These are phyloP conservation scores for Pseudotsuga menziesii DNA, from an alignment of 75 land plant genomes.

Conservation along the genomic window DNA sequence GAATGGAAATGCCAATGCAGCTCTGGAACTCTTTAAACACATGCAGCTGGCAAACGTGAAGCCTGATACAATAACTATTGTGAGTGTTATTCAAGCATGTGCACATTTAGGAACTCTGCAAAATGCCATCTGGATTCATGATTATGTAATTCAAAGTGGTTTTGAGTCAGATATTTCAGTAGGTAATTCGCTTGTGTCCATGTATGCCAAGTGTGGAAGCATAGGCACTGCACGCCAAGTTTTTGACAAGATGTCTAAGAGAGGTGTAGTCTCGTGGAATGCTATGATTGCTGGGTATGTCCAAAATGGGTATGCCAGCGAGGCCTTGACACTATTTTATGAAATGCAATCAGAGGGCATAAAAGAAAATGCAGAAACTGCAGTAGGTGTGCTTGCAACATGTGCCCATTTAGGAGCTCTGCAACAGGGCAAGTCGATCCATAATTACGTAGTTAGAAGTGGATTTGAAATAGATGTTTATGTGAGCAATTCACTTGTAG, in stretches of 20 bases:
- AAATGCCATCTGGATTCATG: conserved; percentile 11
- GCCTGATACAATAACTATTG: conserved; percentile 17
- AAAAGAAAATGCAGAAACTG: neutral
- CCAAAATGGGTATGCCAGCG: conserved; percentile 13
- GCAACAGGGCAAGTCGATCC: conserved; percentile 11
- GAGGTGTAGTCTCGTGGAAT: conserved; percentile 41
- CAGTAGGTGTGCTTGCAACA: conserved; percentile 5
- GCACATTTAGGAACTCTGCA: neutral
- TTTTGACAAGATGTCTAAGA: conserved; percentile 16
- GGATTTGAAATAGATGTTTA: conserved; percentile 11
- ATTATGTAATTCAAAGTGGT: conserved; percentile 15
- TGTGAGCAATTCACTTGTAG: conserved; percentile 11
- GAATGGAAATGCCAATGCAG: conserved; percentile 8
- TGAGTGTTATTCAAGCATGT: conserved; percentile 20
- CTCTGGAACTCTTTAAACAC: conserved; percentile 16
- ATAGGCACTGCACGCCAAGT: conserved; percentile 14
- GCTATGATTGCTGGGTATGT: conserved; percentile 30
- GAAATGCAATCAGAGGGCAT: neutral
- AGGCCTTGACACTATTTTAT: conserved; percentile 14
- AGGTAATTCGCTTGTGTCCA: conserved; percentile 32
- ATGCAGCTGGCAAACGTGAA: conserved; percentile 14
- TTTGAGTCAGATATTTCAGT: conserved; percentile 23
- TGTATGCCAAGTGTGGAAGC: conserved; percentile 27
- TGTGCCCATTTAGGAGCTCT: conserved; percentile 2
- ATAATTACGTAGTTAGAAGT: conserved; percentile 11